Evolutionary conservation across 225 moss, liverwort and hornwort species (phyloP).

Genomic region (Straminergon stramineum): DNA sequence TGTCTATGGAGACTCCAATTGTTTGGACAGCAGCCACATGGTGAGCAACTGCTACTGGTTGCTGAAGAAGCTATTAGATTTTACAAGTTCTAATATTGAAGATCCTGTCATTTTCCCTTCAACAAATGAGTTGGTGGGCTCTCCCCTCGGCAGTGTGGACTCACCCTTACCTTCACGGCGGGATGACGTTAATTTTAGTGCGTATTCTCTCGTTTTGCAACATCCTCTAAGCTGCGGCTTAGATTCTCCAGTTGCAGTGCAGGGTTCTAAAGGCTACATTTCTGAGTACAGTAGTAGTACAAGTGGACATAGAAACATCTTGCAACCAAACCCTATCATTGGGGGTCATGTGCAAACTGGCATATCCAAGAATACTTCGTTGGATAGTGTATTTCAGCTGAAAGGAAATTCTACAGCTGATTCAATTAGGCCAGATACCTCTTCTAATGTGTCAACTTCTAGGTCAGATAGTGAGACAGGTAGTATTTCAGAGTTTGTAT

Average conservation of each 20-base stretch:
- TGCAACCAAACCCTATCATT: conserved; percentile 39
- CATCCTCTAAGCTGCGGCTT: conserved; percentile 62
- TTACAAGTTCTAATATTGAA: conserved; percentile 50
- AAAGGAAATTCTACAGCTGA: neutral
- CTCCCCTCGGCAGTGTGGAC: conserved; percentile 42
- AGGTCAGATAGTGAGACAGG: conserved; percentile 3
- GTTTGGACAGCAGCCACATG: conserved; percentile 94
- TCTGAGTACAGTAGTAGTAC: conserved; percentile 2
- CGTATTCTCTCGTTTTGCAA: conserved; percentile 72
- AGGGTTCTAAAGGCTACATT: conserved; percentile 58
- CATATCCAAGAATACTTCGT: neutral
- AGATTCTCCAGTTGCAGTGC: conserved; percentile 65
- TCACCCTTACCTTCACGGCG: conserved; percentile 46
- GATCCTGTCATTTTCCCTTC: conserved; percentile 69
- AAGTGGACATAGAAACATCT: conserved; percentile 26
- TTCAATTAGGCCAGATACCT: neutral
- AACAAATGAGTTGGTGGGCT: conserved; percentile 57
- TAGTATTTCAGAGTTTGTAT: neutral
- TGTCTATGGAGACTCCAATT: conserved; percentile 91
- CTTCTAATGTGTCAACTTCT: conserved; percentile 8
- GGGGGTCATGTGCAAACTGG: neutral
- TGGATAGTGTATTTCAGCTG: conserved; percentile 4
- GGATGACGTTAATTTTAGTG: conserved; percentile 66
- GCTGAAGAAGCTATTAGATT: conserved; percentile 75
- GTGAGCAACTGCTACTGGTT: conserved; percentile 97